A percentile compares a stretch with the other conserved stretches of the same genome.
phyloP scores from a whole-genome alignment of 768 basidiomycete genomes.

The Lentinula raphanica region DNA sequence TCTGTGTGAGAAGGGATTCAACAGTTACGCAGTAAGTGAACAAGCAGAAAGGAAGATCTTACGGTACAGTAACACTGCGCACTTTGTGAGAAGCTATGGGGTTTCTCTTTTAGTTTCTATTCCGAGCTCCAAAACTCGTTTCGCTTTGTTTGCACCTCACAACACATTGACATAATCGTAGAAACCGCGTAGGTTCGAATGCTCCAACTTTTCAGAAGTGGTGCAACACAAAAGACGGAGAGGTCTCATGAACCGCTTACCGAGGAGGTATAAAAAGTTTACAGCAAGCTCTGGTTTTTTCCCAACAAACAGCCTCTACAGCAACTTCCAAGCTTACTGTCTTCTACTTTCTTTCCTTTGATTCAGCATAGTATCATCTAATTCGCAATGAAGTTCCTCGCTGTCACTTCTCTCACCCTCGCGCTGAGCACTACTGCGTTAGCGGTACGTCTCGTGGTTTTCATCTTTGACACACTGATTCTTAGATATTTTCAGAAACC shows the following conservation, averaged over 20 bases:
- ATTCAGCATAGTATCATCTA: background rate
- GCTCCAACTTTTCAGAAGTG: background rate
- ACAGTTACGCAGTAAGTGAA: no score
- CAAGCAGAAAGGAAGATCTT: no score
- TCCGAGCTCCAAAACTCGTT: no score
- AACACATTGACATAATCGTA: background rate
- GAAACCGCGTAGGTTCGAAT: background rate
- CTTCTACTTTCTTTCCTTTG: background rate
- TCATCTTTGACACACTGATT: background rate
- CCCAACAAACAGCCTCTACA: background rate
- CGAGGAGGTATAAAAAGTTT: background rate
- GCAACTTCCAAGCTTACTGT: background rate
- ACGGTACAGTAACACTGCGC: no score
- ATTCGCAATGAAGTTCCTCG: background rate
- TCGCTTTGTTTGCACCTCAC: background rate
- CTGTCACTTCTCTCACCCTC: background rate
- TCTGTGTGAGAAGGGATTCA: no score
- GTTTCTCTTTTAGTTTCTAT: no score
- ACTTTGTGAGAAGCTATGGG: no score
- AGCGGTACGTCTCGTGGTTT: background rate
- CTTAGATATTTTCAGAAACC: background rate
- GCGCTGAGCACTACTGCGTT: background rate
- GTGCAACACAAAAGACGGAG: background rate
- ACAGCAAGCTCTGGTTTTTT: background rate
- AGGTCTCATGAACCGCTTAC: background rate